Conservation (phyloP, 495 filamentous ascomycete genomes). For the Neurospora discreta region DNA sequence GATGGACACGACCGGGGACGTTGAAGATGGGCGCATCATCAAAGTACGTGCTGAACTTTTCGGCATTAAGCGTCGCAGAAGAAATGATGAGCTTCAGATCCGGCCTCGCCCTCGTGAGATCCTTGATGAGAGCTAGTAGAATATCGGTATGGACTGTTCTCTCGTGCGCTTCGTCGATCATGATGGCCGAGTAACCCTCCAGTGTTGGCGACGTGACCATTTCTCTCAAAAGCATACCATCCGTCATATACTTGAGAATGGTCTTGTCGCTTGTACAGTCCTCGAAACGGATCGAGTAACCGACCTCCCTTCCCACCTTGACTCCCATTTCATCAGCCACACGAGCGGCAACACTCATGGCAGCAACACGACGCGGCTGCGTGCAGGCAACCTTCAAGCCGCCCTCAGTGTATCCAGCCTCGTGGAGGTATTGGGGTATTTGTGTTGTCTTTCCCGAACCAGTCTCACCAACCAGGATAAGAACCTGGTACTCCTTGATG, state of each 20-base stretch:
- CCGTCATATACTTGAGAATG: slow-evolving; percentile 93
- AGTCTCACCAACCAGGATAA: slow-evolving; percentile 82
- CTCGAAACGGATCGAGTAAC: slow-evolving; percentile 93
- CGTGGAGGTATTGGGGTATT: slow-evolving; percentile 78
- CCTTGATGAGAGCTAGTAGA: slow-evolving; percentile 80
- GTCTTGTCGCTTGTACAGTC: slow-evolving; percentile 91
- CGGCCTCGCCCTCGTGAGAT: slow-evolving; percentile 74
- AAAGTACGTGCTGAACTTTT: slow-evolving; percentile 88
- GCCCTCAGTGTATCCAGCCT: slow-evolving; percentile 79
- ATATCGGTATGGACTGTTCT: slow-evolving; percentile 87
- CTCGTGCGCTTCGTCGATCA: slow-evolving; percentile 98
- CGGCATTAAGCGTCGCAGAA: slow-evolving; percentile 89
- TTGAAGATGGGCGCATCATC: slow-evolving; percentile 95
- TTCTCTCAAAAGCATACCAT: slow-evolving; percentile 91
- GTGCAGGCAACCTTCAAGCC: slow-evolving; percentile 64
- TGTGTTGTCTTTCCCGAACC: slow-evolving; percentile 87
- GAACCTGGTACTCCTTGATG: slow-evolving; percentile 62
- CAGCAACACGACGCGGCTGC: slow-evolving; percentile 90
- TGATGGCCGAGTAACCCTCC: slow-evolving; percentile 73
- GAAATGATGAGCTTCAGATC: slow-evolving; percentile 90
- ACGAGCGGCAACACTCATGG: slow-evolving; percentile 89
- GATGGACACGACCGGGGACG: slow-evolving; percentile 81
- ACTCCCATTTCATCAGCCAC: slow-evolving; percentile 93
- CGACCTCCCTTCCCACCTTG: slow-evolving; percentile 84
- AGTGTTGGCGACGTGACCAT: slow-evolving; percentile 84